Evolutionary conservation across 495 filamentous ascomycete species (phyloP).

Genomic region (Amphirosellinia nigrospora): DNA sequence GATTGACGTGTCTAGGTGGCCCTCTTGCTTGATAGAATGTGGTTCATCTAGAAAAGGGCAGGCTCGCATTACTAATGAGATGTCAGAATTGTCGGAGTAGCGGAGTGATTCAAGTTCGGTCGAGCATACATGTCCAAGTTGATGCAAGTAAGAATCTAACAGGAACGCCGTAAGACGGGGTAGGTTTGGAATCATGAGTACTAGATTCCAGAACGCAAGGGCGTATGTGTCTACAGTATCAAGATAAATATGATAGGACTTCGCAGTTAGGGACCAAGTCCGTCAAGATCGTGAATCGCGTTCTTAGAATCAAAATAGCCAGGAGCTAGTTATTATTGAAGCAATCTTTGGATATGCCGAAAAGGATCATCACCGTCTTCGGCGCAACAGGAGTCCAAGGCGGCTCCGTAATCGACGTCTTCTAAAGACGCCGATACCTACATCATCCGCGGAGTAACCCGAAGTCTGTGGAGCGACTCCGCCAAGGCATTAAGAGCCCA

Average conservation of each 20-base stretch:
- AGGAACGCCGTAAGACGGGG: background rate
- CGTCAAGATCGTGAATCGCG: background rate
- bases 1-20: background rate
- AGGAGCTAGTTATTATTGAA: no score
- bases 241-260: background rate
- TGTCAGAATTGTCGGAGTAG: background rate
- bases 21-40: background rate
- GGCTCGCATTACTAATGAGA: background rate
- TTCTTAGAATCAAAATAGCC: background rate
- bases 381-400: conserved; percentile 70
- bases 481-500: conserved; percentile 39
- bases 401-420: conserved; percentile 57
- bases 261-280: background rate
- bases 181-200: conserved; percentile 12
- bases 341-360: background rate
- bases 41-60: background rate
- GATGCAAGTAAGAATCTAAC: background rate
- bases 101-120: background rate
- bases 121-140: background rate
- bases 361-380: conserved; percentile 57
- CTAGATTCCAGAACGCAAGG: background rate
- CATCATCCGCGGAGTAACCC: conserved; percentile 61
- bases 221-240: background rate
- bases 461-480: conserved; percentile 52
- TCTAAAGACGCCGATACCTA: conserved; percentile 57